phyloP scores from a whole-genome alignment of 192 early-diverging fungal genomes.

The Powellomyces hirtus region DNA sequence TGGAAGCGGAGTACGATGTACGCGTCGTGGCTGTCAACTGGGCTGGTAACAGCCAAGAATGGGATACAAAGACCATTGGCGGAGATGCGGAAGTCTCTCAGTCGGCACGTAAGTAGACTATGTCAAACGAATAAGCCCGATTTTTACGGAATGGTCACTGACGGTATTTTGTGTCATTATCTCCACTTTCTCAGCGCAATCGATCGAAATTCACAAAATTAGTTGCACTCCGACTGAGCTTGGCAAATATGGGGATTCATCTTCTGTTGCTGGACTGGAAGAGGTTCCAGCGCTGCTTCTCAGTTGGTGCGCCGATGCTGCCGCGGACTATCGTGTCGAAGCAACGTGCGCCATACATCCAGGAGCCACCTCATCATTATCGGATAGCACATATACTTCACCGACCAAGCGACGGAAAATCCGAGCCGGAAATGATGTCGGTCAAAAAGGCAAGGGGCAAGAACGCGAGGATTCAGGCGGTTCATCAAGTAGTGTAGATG shows the following conservation, averaged over 20 bases:
- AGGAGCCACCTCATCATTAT: neutral
- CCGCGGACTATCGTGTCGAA: neutral
- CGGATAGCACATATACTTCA: neutral
- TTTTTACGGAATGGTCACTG: neutral
- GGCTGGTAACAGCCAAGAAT: neutral
- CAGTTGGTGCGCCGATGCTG: neutral
- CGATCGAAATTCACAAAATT: neutral
- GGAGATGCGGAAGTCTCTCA: neutral
- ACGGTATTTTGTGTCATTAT: too few relatives aligned
- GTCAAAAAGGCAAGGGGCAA: neutral
- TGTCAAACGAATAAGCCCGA: neutral
- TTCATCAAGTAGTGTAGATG: too few relatives aligned
- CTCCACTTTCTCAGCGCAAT: neutral
- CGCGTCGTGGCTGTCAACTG: neutral
- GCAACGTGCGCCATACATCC: neutral
- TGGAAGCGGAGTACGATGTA: neutral
- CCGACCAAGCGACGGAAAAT: neutral
- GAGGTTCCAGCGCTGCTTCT: neutral
- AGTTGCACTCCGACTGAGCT: neutral
- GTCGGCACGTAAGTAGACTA: neutral
- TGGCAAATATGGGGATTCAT: neutral
- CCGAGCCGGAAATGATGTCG: neutral
- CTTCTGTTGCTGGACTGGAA: neutral
- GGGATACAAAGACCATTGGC: neutral
- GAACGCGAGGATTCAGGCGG: neutral